Base-by-base conservation (phyloP, 1,284 basidiomycete species). In the Heimioporus retisporus region DNA sequence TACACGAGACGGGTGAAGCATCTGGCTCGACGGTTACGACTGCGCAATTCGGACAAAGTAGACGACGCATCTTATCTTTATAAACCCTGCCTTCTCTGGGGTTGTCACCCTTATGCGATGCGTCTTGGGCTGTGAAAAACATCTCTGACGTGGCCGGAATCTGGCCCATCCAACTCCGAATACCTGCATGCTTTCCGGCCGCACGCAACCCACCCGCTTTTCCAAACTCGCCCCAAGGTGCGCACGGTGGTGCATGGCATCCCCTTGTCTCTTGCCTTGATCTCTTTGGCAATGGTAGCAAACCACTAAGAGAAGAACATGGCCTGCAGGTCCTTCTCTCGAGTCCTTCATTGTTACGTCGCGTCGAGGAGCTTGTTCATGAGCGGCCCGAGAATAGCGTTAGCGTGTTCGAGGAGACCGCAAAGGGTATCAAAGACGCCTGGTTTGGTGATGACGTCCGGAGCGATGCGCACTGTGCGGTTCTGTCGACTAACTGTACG, bases 281-380 rank as follows among this genome's bases (percentile, higher is more conserved):
- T 88, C 69, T 91, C 92, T 79, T 97, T 95, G 2, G 90, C 92
- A 0, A 89, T 89, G 21, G 82, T 81, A 25, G 94, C 91, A 75
- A 96, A 96, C 95, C 95, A 97, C 70, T 91, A 85, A 13, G 97
- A 79, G 25, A 97, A 82, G 77, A 97, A 98, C 66, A 92, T 89
- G 0, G 86, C 85, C 57, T 93, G 88, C 68, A 91, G 90, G 63
- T 95, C 92, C 25, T 90, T 90, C 83, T 40, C 93, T 90, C 44
- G 92, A 77, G 67, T 94, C 91, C 61, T 85, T 85, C 44, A 86
- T 76, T 6, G 92, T 88, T 16, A 86, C 83, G 16, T 96, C 2
- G 92, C 91, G 78, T 96, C 94, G 51, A 95, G 84, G 2, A 96
- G 81, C 75, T 95, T 95, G 81, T 81, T 90, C 87, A 94, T 92